Evolutionary conservation across 441 rosid species (phyloP), one percentile per base, ranked within the genome.

Genomic region (Capsella rubella): DNA sequence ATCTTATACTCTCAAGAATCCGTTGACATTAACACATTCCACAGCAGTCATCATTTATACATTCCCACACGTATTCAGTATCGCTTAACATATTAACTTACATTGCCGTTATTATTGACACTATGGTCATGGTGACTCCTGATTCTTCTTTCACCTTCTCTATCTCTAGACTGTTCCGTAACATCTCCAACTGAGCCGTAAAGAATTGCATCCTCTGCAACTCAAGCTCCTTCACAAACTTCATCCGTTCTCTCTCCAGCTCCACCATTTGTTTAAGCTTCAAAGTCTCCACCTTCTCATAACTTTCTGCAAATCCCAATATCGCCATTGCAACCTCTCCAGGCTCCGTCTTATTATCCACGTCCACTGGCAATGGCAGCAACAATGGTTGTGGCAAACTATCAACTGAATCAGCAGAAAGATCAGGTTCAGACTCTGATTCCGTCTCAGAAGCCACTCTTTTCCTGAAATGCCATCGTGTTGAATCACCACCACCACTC

Each of bases 211-310:
- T 87, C 64, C 81, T 84, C 82, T 85, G 83, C 82, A 80, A 12
- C 78, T 87, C 87, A 58, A 82, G 64, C 77, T 87, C 89, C 78
- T 84, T 85, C 0, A 73, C 79, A 16, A 79, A 85, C 77, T 75
- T 70, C 81, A 81, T 76, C 81, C 83, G 78, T 78, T 80, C 81
- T 71, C 82, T 85, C 78, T 85, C 86, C 82, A 85, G 64, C 83
- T 81, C 86, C 78, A 79, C 68, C 59, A 78, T 70, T 64, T 84
- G 87, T 64, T 75, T 73, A 70, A 85, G 51, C 76, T 84, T 87
- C 10, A 72, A 51, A 14, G 53, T 78, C 84, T 81, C 86, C 25
- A 82, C 84, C 71, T 74, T 78, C 73, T 82, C 86, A 16, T 82
- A 84, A 2, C 77, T 79, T 45, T 80, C 86, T 27, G 82, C 83